A percentile compares a stretch with the other conserved stretches of the same genome.
These are phyloP conservation scores for Xylariomycetidae sp. DNA, from an alignment of 2,329 filamentous ascomycete genomes.

Conservation along the genomic window DNA sequence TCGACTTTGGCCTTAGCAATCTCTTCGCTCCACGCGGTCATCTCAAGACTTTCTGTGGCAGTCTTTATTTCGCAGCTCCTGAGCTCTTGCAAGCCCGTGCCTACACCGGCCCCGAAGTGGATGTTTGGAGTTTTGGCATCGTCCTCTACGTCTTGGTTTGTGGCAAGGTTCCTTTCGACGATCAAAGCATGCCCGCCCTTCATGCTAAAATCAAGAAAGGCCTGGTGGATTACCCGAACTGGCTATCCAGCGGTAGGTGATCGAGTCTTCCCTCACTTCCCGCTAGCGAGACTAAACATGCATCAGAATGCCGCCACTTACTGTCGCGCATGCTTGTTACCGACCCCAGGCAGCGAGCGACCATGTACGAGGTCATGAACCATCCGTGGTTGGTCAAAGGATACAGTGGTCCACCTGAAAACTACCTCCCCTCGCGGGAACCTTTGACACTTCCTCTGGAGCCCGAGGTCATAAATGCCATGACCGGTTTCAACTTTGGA, in stretches of 20 bases:
- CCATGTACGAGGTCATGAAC: slow-evolving; percentile 84
- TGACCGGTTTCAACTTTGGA: slow-evolving; percentile 98
- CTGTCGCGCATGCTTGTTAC: slow-evolving; percentile 95
- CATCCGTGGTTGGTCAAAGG: slow-evolving; percentile 97
- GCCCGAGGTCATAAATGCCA: slow-evolving; percentile 76
- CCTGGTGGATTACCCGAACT: slow-evolving; percentile 89
- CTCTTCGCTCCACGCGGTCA: slow-evolving; percentile 81
- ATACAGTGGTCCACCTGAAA: slow-evolving; percentile 81
- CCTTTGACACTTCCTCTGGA: slow-evolving; percentile 84
- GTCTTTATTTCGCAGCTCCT: slow-evolving; percentile 94
- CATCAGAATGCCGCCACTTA: slow-evolving; percentile 82
- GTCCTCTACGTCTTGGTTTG: slow-evolving; percentile 96
- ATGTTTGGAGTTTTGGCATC: slow-evolving; percentile 98
- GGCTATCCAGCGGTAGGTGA: slow-evolving; percentile 77
- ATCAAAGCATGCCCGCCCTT: slow-evolving; percentile 97
- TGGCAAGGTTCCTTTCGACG: slow-evolving; percentile 96
- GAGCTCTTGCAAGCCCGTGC: slow-evolving; percentile 90
- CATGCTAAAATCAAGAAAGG: slow-evolving; percentile 99
- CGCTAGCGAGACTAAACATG: slow-evolving; percentile 29
- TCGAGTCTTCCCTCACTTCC: slow-evolving; percentile 3
- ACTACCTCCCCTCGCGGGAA: slow-evolving; percentile 78
- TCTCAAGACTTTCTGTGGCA: slow-evolving; percentile 95
- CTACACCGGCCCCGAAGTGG: slow-evolving; percentile 94
- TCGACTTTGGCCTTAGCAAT: slow-evolving; percentile 97
- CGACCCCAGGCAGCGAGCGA: slow-evolving; percentile 81